These are phyloP conservation scores for Quercus cerris DNA, from an alignment of 306 rosid species.

Conservation along the genomic window DNA sequence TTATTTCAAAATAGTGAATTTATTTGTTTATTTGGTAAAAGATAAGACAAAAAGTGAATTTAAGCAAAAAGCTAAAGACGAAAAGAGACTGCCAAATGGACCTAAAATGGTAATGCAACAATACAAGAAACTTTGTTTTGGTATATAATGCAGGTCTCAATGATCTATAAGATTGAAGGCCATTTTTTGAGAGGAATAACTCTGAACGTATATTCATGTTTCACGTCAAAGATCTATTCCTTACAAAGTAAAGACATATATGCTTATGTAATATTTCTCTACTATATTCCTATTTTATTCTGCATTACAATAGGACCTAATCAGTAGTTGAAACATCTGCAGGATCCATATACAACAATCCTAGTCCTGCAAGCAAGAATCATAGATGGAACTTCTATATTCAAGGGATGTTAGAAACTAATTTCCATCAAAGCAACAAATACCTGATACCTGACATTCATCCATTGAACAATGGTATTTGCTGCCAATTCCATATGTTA, in stretches of 20 bases:
- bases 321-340: neutral
- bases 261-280: neutral
- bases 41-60: too few species aligned
- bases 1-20: too few species aligned
- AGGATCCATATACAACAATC: neutral
- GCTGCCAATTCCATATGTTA: neutral
- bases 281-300: neutral
- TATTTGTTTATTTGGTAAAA: too few species aligned
- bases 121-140: too few species aligned
- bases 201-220: neutral
- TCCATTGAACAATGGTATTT: constrained; percentile 16
- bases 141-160: too few species aligned
- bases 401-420: neutral
- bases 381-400: neutral
- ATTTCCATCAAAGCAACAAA: constrained; percentile 11
- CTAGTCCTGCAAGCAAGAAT: neutral
- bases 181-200: too few species aligned
- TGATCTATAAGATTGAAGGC: too few species aligned
- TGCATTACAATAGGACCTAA: neutral
- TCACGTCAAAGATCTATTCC: neutral
- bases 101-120: too few species aligned
- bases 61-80: too few species aligned
- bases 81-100: too few species aligned
- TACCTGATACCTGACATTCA: constrained; percentile 17
- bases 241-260: neutral